Evolutionary conservation across 768 basidiomycete species (phyloP).

Genomic region (Trametes coccinea): DNA sequence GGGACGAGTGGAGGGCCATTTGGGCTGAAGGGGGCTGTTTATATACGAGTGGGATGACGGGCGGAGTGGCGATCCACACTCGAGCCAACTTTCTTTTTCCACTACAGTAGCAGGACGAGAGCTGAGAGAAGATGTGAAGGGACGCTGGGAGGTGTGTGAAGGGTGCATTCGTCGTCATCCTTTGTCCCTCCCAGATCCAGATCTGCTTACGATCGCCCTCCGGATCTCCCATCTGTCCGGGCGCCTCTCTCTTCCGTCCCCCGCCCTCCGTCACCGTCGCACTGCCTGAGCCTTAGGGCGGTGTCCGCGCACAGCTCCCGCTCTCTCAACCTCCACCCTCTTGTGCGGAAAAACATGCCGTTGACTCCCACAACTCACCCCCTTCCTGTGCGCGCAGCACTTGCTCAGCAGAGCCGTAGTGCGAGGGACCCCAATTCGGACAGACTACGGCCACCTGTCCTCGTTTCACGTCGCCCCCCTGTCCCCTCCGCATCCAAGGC

Average conservation of each 20-base stretch:
- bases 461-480: conserved; percentile 3
- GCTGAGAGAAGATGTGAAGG: conserved; percentile 16
- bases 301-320: conserved; percentile 2
- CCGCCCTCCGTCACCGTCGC: background rate
- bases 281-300: background rate
- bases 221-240: conserved; percentile 1
- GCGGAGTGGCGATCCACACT: conserved; percentile 15
- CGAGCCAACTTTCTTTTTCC: background rate
- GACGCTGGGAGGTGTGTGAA: background rate
- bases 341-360: background rate
- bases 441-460: background rate
- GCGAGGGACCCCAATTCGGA: background rate
- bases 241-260: conserved; percentile 4
- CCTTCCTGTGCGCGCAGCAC: conserved; percentile 1
- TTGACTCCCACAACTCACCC: background rate
- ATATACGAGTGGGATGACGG: background rate
- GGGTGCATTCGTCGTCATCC: conserved; percentile 14
- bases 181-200: conserved; percentile 1
- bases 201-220: conserved; percentile 4
- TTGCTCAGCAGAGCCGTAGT: background rate
- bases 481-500: background rate
- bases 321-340: background rate
- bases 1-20: background rate
- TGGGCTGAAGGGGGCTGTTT: background rate
- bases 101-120: background rate